Base-by-base conservation (phyloP, 805 yeast species). In the Saccharomycopsis fibuligera region DNA sequence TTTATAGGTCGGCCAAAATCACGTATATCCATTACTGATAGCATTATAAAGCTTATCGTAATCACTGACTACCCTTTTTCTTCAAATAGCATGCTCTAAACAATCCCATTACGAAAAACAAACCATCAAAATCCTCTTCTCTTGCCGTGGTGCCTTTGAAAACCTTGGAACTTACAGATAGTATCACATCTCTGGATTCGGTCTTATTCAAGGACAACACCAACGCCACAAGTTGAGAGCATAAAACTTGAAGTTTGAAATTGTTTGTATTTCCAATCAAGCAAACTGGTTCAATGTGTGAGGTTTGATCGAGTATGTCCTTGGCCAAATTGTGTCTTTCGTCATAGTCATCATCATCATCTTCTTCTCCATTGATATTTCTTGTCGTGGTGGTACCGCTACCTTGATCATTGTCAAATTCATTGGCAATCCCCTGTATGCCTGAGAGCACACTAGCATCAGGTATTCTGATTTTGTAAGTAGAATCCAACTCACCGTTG, bases 401-500 rank as follows among this genome's bases (percentile, higher is more conserved):
- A 27, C 17, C 14, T 6, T 43, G 38, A n/a, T 17, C 16, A 6
- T 5, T 5, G 4, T 24, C 44, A n/a, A n/a, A n/a, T 41, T 41
- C 44, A 22, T 41, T 22, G 24, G 21, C 36, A n/a, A 16, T 14
- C 16, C 49, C 41, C 56, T 56, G 29, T 50, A 56, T 6, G 54
- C 49, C 5, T 12, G 35, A 35, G 12, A 50, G 44, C 14, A 47
- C 37, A 9, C 33, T 36, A 12, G 17, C 10, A 27, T 43, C 41
- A 4, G 54, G 51, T 12, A 51, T 37, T 9, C 40, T 37, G 6
- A 75, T 62, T 43, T 73, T 76, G 51, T 70, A 72, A 1, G 79
- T 74, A 17, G 76, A 64, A 60, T 77, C 80, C 58, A 71, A 64
- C n/a, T 70, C 66, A 0, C 77, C 78, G 55, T 74, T 60, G 31